Percentiles rank a stretch among this genome's conserved stretches.
Evolutionary conservation across 23 red algal species (phyloP).

Genomic region (Gracilaria domingensis): DNA sequence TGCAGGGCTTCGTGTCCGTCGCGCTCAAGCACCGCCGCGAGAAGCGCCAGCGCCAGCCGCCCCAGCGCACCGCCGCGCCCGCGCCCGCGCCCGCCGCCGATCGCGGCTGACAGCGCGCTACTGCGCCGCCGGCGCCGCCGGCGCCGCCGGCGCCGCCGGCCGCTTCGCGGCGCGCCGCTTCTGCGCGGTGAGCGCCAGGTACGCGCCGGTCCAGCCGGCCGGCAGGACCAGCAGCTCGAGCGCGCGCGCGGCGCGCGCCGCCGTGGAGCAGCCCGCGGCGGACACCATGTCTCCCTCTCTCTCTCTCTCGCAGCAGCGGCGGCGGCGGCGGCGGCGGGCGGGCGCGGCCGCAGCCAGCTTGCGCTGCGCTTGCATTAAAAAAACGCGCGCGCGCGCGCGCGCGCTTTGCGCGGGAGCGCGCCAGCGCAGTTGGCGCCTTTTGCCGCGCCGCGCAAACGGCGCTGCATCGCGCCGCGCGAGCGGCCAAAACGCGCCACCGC

Average conservation of each 20-base stretch:
- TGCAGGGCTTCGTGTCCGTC: conserved; percentile 54
- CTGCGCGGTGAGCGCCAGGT: conserved; percentile 18
- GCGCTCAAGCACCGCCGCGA: conserved; percentile 20
- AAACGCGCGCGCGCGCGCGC: not conserved
- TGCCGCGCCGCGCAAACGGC: not conserved
- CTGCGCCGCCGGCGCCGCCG: not conserved
- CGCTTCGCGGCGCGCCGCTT: conserved; percentile 30
- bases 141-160: not conserved
- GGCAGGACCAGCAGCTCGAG: conserved; percentile 30
- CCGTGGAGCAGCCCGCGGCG: not conserved
- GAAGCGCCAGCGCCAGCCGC: conserved; percentile 1
- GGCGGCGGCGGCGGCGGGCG: too few relatives aligned
- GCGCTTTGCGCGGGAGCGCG: conserved; percentile 8
- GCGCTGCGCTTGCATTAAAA: too few relatives aligned
- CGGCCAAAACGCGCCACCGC: not conserved
- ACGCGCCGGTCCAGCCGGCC: conserved; percentile 15
- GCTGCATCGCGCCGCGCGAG: not conserved
- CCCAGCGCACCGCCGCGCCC: not conserved
- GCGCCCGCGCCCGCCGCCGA: not conserved
- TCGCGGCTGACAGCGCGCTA: not conserved
- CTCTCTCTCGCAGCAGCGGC: too few relatives aligned
- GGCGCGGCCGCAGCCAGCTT: too few relatives aligned
- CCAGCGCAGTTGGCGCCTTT: conserved; percentile 10
- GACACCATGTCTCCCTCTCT: too few relatives aligned
- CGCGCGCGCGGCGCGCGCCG: conserved; percentile 17